Base-by-base conservation (phyloP, 2,329 filamentous ascomycete species). In the Aspergillus neoniger region DNA sequence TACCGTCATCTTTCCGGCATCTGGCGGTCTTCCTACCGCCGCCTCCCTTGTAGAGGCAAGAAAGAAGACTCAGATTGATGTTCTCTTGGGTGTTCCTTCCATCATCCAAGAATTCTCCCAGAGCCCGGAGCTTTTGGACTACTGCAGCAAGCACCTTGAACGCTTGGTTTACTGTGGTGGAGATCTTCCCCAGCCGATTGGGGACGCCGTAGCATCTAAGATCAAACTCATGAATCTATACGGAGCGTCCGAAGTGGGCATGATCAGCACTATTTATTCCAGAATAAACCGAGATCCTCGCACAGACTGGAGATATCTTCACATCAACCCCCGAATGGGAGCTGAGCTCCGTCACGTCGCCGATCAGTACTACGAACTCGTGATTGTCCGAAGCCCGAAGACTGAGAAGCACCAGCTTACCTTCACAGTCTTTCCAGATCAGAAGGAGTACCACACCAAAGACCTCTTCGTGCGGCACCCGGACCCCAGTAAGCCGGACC, bases 121-220 rank as follows among this genome's bases (percentile, higher is more conserved):
- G 66, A 70, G 7, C 53, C 73, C 32, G 58, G 60, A 62, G 2
- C 44, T 63, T 5, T 17, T 68, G 5, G 63, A 65, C 1, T 62
- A 60, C 74, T 73, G 70, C 57, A 67, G 72, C 1, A 36, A 62
- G 6, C 60, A 76, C 23, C 61, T 79, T 6, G 60, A 74, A 25
- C 30, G 67, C 10, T 68, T 78, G 2, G 10, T 74, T 0, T 79
- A 77, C 59, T 72, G 73, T 9, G 76, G 78, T 7, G 77, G 76
- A 0, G 72, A 76, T 58, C 62, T 78, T 3, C 73, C 78, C 1
- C 68, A 76, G 48, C 57, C 66, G 0, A 63, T 75, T 9, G 78
- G 77, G 0, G 72, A 79, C 44, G 59, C 43, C 3, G 69, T 79
- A 1, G 72, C 74, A 0, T 63, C 71, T 3, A 76, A 74, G 48